phyloP scores from a whole-genome alignment of 192 early-diverging fungal species.

The Dispira parvispora region DNA sequence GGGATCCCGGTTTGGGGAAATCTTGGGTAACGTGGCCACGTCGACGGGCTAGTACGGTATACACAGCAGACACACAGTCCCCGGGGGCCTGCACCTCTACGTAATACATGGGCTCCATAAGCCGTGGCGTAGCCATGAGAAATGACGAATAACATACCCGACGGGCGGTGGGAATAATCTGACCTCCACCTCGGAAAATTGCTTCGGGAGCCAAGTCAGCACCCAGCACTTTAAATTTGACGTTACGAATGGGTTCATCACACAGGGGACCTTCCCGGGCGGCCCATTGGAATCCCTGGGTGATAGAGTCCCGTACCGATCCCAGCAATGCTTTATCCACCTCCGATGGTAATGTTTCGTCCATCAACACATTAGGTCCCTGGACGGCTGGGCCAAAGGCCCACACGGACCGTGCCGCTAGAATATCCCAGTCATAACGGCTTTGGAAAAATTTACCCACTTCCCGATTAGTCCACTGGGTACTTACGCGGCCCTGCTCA shows the following conservation, averaged over 20 bases:
- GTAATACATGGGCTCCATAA: constrained; percentile 95
- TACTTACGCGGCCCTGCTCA: constrained; percentile 52
- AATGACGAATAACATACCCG: constrained; percentile 96
- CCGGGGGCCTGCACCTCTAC: constrained; percentile 96
- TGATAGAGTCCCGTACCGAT: constrained; percentile 66
- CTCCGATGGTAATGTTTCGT: constrained; percentile 90
- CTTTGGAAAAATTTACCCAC: constrained; percentile 66
- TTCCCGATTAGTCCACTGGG: constrained; percentile 52
- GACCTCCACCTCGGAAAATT: constrained; percentile 86
- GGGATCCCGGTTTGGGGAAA: constrained; percentile 83
- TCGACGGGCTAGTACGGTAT: constrained; percentile 83
- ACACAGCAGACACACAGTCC: constrained; percentile 87
- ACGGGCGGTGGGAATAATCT: constrained; percentile 91
- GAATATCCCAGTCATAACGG: constrained; percentile 86
- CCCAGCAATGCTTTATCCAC: constrained; percentile 71
- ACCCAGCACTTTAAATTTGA: constrained; percentile 86
- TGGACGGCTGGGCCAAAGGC: constrained; percentile 90
- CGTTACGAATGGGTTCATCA: constrained; percentile 93
- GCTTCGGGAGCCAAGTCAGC: constrained; percentile 70
- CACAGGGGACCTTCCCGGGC: constrained; percentile 88
- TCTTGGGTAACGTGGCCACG: constrained; percentile 93
- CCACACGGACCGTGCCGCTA: constrained; percentile 90
- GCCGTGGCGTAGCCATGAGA: constrained; percentile 80
- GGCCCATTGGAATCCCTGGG: constrained; percentile 97
- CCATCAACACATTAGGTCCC: constrained; percentile 84